Conservation (phyloP, 2,329 filamentous ascomycete genomes). For the Dactylellina parvicollis region DNA sequence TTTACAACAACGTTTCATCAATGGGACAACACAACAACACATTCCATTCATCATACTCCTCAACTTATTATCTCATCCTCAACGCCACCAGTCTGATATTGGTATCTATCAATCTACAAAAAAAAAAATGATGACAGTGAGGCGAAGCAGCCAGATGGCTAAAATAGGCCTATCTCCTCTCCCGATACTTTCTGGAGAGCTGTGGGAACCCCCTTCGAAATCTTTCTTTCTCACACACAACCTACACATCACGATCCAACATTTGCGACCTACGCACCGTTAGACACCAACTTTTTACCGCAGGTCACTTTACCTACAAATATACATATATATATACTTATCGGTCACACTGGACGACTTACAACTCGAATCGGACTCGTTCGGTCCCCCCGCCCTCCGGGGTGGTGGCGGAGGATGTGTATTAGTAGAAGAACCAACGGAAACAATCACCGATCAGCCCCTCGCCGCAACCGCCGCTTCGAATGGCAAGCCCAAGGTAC, state of each 20-base stretch:
- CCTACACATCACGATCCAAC: conserved; percentile 30
- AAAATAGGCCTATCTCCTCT: no score
- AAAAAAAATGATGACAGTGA: no score
- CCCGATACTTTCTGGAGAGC: background rate
- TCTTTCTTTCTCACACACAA: background rate
- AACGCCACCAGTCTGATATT: no score
- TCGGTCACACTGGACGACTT: conserved; percentile 31
- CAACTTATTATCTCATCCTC: background rate
- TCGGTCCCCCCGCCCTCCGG: conserved; percentile 4
- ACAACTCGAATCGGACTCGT: conserved; percentile 9
- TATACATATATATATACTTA: conserved; percentile 7
- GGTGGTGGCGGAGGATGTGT: conserved; percentile 1
- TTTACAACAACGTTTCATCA: conserved; percentile 9
- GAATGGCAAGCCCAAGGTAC: conserved; percentile 4
- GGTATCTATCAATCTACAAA: no score
- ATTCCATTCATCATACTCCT: background rate
- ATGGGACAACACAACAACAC: conserved; percentile 23
- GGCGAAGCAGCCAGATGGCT: no score
- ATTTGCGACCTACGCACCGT: conserved; percentile 8
- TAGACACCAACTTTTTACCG: conserved; percentile 12
- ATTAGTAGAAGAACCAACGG: conserved; percentile 1
- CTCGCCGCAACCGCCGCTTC: background rate
- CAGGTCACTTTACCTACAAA: background rate
- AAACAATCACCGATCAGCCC: background rate
- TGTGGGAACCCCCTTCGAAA: background rate